phyloP scores from a whole-genome alignment of 305 asterid genomes.

The Nicotiana rustica region DNA sequence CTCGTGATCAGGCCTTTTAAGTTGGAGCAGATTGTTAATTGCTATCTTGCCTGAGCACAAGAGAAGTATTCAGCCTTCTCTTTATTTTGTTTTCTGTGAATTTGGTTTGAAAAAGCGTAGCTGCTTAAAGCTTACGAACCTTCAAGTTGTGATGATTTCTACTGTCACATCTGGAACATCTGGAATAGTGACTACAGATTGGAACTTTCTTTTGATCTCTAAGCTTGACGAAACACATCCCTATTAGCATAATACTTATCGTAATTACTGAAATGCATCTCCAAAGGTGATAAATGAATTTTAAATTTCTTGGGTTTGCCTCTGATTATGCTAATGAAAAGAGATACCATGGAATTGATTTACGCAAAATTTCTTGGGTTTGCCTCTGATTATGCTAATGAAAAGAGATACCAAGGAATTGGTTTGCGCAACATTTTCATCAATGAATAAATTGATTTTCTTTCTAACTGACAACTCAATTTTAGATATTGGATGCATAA shows the following conservation, averaged over 20 bases:
- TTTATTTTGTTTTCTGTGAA: conserved; percentile 14
- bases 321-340: conserved; percentile 5
- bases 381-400: neutral
- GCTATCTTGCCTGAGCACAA: neutral
- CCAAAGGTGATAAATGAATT: conserved; percentile 11
- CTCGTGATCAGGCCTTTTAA: neutral
- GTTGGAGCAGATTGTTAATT: neutral
- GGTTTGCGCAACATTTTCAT: neutral
- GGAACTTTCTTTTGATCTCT: neutral
- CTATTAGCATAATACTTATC: neutral
- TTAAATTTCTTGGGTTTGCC: neutral
- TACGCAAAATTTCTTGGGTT: neutral
- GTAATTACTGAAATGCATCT: neutral
- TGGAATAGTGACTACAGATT: neutral
- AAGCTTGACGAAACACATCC: neutral
- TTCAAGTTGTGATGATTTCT: conserved; percentile 20
- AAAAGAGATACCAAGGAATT: neutral
- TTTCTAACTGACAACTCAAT: neutral
- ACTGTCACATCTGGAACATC: neutral
- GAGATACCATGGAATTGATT: neutral
- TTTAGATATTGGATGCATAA: conserved; percentile 18
- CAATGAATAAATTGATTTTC: too few species aligned
- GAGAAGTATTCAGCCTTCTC: conserved; percentile 6
- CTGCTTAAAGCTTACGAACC: neutral
- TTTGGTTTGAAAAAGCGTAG: conserved; percentile 19